Evolutionary conservation across 2,329 filamentous ascomycete species (phyloP).

Genomic region (Biscogniauxia mediterranea): DNA sequence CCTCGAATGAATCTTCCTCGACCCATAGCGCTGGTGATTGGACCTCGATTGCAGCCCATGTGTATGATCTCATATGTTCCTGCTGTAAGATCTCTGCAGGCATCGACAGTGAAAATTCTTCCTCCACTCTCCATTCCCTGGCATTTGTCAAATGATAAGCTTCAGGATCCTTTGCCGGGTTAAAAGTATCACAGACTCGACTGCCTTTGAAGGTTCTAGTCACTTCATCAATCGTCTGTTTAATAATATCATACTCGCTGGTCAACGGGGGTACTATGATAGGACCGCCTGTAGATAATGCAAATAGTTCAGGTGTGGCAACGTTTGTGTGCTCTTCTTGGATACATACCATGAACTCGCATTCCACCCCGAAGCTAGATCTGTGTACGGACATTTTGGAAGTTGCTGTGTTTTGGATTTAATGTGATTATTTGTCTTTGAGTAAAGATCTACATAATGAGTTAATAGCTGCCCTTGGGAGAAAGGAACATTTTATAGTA

Average conservation of each 20-base stretch:
- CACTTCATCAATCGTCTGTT: background rate
- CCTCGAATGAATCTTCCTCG: conserved; percentile 16
- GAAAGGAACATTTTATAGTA: too few species aligned
- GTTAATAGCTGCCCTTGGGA: too few species aligned
- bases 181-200: background rate
- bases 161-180: background rate
- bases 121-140: conserved; percentile 4
- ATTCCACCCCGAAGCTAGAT: conserved; percentile 22
- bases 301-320: conserved; percentile 10
- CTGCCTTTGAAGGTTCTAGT: background rate
- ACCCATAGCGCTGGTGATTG: conserved; percentile 21
- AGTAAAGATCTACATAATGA: too few species aligned
- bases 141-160: background rate
- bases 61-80: background rate
- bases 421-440: too few species aligned
- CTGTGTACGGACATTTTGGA: background rate
- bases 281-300: conserved; percentile 1
- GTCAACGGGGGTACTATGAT: background rate
- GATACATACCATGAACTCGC: conserved; percentile 19
- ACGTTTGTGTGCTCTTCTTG: background rate
- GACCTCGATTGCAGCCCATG: conserved; percentile 14
- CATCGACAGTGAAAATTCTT: conserved; percentile 1
- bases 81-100: background rate
- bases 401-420: background rate
- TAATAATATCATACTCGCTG: background rate